Evolutionary conservation across 352 stramenopile genomes (phyloP), one percentile per base, ranked within the genome.

Genomic region (Pythium brachiatum): DNA sequence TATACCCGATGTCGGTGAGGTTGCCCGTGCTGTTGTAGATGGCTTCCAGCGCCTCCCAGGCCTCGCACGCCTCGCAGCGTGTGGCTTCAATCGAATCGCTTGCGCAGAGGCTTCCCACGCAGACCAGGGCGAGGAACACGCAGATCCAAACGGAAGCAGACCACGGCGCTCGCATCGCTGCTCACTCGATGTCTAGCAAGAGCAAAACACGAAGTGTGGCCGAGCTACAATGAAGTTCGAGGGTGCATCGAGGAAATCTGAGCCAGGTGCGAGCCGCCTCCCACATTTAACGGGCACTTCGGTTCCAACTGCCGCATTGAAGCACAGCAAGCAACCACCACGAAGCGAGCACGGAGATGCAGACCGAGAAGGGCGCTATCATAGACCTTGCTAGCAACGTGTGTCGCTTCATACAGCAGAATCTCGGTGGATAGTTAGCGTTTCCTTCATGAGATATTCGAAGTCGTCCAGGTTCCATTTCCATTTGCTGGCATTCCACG

Each of bases 1-100:
- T 65, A 27, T 59, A 60, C 2, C 51, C 59, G 21, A 60, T 31
- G 39, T 60, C 51, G 26, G 59, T 65, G 50, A 60, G 59, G 54
- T 68, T 68, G 32, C 61, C 53, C 18, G 61, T 68, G 46, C 44
- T 62, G 61, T 68, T 66, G 61, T 59, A 68, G 21, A 36, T 43
- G 25, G 3, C 23, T 31, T 50, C 31, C 31, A 52, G 43, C 7
- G 43, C 46, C 36, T 68, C 61, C 53, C 61, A 68, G 9, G 53
- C 53, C 23, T 57, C 44, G 27, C 23, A 54, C 29, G 23, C 60
- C 23, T 56, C 23, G 34, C 60, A 67, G 0, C 44, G 36, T 15
- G 60, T 56, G 20, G 53, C 20, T n/a, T 36, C 36, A 34, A 25
- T 53, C 5, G 36, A 32, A 4, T 44, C 41, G 5, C 20, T 26